Evolutionary conservation across 306 rosid species (phyloP), one percentile per base, ranked within the genome.

Genomic region (Bauhinia variegata): DNA sequence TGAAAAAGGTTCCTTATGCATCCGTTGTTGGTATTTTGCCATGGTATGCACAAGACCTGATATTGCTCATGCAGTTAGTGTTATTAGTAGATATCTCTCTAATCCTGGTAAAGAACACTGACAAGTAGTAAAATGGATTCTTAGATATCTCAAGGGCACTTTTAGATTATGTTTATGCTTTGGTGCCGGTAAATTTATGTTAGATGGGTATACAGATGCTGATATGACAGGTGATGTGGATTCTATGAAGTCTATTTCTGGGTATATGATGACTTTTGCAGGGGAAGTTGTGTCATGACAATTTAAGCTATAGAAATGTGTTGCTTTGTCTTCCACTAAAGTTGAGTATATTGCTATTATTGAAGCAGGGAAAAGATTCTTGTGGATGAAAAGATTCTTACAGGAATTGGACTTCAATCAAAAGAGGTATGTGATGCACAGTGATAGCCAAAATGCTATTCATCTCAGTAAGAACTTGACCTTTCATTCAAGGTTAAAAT

Each of bases 181-280:
- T 13, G 10, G 39, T 0, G 6, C 7, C 0, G 41, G 2, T 1
- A 11, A 13, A 1, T 11, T 0, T 11, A 1, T 2, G 1, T n/a
- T 31, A 23, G 11, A 32, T 13, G 60, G 60, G 2, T 53, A 16
- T 4, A 10, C 5, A 8, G 0, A 53, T 11, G 33, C 0, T 0
- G 4, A 53, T 8, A 16, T 16, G 12, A 14, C 8, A 4, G 2
- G 37, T 23, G 60, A 54, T 9, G 0, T n/a, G 2, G 60, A 30
- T 11, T 5, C n/a, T 11, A 32, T 9, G 1, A 32, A 13, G 4
- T 54, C 60, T 11, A 54, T 12, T 12, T 12, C 1, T 31, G 7
- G 18, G 0, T 54, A 5, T 5, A 3, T 54, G 3, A 8, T 19
- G n/a, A 52, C 58, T 17, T 18, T 23, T 31, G 10, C 7, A 23